phyloP scores from a whole-genome alignment of 176 grass and related monocot genomes.

The Guadua angustifolia region DNA sequence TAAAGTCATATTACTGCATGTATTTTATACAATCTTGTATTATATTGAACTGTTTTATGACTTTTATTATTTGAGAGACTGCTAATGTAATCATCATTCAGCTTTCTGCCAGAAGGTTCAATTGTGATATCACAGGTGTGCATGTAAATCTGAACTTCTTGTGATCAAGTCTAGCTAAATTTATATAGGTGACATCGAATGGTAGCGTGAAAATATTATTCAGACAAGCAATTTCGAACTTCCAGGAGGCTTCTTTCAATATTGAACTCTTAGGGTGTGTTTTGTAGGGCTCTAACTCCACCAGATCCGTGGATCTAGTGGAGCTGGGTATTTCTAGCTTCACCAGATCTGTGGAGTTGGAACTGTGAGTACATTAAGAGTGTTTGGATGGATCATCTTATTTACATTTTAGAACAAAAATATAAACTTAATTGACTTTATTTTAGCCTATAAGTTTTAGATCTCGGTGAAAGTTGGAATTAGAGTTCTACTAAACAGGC shows the following conservation, averaged over 20 bases:
- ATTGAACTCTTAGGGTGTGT: too few species aligned
- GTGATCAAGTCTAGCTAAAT: neutral
- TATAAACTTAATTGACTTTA: too few species aligned
- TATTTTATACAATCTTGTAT: conserved; percentile 39
- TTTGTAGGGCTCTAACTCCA: too few species aligned
- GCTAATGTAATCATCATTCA: neutral
- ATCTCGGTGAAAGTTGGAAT: too few species aligned
- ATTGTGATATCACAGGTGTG: conserved; percentile 26
- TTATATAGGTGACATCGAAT: conserved; percentile 8
- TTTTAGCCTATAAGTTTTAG: too few species aligned
- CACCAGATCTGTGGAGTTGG: too few species aligned
- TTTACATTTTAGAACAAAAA: too few species aligned
- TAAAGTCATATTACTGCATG: conserved; percentile 52
- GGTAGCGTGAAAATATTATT: neutral
- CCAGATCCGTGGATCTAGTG: too few species aligned
- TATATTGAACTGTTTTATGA: neutral
- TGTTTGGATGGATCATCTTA: too few species aligned
- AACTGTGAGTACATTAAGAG: too few species aligned
- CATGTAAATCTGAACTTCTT: conserved; percentile 44
- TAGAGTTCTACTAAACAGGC: too few species aligned
- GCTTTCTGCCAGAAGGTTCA: conserved; percentile 29
- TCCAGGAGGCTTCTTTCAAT: neutral
- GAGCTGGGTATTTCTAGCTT: too few species aligned
- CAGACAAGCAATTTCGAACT: neutral
- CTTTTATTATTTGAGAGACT: conserved; percentile 28